Percentiles rank a stretch among this genome's conserved stretches.
phyloP scores from a whole-genome alignment of 768 basidiomycete species.

The Macrolepiota fuliginosa region DNA sequence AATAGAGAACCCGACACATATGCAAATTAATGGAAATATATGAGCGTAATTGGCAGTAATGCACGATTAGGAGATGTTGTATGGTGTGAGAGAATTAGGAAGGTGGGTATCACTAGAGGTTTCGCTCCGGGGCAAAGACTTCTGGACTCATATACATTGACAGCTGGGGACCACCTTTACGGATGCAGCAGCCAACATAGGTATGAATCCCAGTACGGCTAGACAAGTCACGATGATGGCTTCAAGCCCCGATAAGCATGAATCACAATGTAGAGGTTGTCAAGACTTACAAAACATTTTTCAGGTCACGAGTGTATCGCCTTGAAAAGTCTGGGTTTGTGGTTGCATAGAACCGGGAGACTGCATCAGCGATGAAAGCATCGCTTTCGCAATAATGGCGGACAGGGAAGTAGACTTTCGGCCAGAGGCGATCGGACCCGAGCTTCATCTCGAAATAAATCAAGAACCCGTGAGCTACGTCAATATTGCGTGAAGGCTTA shows the following conservation, averaged over 20 bases:
- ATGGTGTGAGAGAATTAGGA: background rate
- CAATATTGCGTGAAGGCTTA: constrained; percentile 3
- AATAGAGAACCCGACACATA: background rate
- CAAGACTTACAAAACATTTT: constrained; percentile 15
- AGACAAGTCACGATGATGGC: constrained; percentile 15
- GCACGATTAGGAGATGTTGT: background rate
- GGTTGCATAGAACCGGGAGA: constrained; percentile 13
- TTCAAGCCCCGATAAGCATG: background rate
- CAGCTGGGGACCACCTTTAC: constrained; percentile 16
- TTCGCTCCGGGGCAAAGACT: constrained; percentile 14
- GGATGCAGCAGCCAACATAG: constrained; percentile 18
- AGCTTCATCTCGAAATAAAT: constrained; percentile 18
- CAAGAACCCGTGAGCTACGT: constrained; percentile 13
- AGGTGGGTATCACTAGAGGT: background rate
- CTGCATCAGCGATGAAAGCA: constrained; percentile 13
- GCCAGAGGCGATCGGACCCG: constrained; percentile 11
- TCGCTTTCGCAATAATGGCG: constrained; percentile 19
- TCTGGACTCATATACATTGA: constrained; percentile 20
- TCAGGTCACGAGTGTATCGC: constrained; percentile 12
- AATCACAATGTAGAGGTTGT: background rate
- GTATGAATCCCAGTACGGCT: constrained; percentile 20
- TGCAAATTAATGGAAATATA: background rate
- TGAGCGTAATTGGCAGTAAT: background rate
- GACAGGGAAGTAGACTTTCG: constrained; percentile 19
- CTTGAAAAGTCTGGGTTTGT: constrained; percentile 12